Evolutionary conservation across 73 alveolate genomes (phyloP), one percentile per base, ranked within the genome.

Genomic region (Blepharisma japonicum): DNA sequence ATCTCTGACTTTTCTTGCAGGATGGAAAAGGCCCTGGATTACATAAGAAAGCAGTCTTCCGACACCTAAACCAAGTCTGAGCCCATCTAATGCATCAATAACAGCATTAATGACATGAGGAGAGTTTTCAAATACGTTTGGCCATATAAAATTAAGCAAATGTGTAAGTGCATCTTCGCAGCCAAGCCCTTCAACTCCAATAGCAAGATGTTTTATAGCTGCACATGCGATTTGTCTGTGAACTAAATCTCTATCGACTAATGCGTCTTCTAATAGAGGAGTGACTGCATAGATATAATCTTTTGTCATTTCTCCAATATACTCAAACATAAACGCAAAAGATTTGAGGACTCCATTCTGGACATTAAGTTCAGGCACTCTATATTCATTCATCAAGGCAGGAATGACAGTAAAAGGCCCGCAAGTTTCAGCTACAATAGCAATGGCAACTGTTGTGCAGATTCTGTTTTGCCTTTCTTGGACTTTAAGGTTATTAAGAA

Each of bases 391-490:
- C 99, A 98, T 90, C 71, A 98, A 81, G 11, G 99, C 99, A 0
- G 99, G 99, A 27, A 98, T 90, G 1, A 98, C 99, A 6, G 99
- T 98, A 90, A 95, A 98, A 2, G 99, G 99, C 25, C 99, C 99
- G 76, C 99, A 98, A 18, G 99, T 96, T 88, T 98, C 99, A n/a
- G 99, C 99, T n/a, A 97, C 99, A 55, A 98, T 98, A 38, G 99
- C 99, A 71, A 98, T 98, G 21, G 99, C 99, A 23, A 98, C 99
- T n/a, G 99, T 98, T 14, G 99, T 98, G 89, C 99, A 98, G 27
- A 98, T 98, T 83, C 99, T 94, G 88, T 94, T 95, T 91, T 98
- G 98, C 76, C 99, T 90, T 95, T 98, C 99, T 89, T 98, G 98
- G 71, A 98, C 99, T 92, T 98, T 92, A 71, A 97, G 86, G 90